These are phyloP conservation scores for Fusarium praegraminearum DNA, from an alignment of 2,329 filamentous ascomycete genomes.

Conservation along the genomic window DNA sequence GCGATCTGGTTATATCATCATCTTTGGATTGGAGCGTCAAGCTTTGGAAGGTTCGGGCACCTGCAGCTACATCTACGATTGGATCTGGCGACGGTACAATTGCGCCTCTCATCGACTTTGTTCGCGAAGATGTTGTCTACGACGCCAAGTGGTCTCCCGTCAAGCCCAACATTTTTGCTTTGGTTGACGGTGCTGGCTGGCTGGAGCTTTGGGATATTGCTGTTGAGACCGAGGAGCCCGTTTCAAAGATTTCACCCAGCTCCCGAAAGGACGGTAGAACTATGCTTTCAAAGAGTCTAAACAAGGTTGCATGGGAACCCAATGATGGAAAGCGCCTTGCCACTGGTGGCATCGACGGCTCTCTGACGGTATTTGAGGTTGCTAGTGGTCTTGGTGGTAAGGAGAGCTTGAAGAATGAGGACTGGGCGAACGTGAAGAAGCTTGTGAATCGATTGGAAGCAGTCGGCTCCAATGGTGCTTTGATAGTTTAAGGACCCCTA, in stretches of 20 bases:
- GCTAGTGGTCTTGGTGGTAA: conserved; percentile 84
- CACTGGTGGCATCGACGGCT: conserved; percentile 91
- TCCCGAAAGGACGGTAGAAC: conserved; percentile 72
- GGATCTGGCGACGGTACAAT: conserved; percentile 66
- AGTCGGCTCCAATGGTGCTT: conserved; percentile 63
- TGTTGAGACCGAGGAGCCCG: conserved; percentile 90
- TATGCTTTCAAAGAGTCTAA: conserved; percentile 86
- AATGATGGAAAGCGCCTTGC: conserved; percentile 88
- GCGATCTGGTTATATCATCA: conserved; percentile 91
- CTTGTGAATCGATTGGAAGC: conserved; percentile 81
- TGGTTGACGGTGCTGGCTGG: conserved; percentile 92
- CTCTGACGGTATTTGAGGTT: conserved; percentile 93
- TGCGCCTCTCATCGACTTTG: conserved; percentile 85
- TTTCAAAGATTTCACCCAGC: conserved; percentile 82
- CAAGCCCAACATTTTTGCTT: conserved; percentile 92
- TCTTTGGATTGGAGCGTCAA: conserved; percentile 98
- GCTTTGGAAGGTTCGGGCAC: conserved; percentile 92
- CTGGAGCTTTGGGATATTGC: conserved; percentile 97
- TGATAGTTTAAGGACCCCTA: conserved; percentile 52
- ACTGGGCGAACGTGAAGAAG: conserved; percentile 95
- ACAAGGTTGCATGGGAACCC: conserved; percentile 94
- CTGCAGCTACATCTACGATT: conserved; percentile 76
- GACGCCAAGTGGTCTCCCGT: conserved; percentile 95
- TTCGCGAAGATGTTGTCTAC: conserved; percentile 95
- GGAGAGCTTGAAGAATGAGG: conserved; percentile 84